Evolutionary conservation across 2,329 filamentous ascomycete species (phyloP).

Genomic region (Sporothrix sp.): DNA sequence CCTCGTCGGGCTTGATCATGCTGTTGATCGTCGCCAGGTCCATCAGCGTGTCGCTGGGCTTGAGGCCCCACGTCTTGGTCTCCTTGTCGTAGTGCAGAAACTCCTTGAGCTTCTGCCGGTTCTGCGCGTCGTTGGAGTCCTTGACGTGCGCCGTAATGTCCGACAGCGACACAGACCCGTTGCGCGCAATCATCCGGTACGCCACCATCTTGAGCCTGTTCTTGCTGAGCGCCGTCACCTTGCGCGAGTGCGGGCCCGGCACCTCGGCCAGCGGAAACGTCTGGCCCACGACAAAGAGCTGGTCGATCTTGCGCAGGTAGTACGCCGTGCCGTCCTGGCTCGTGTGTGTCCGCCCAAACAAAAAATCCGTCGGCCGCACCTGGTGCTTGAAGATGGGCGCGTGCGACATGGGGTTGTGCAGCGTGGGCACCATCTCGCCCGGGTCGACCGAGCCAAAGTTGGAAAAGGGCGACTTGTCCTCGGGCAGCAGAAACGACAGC

Average conservation of each 20-base stretch:
- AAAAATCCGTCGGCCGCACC: conserved; percentile 69
- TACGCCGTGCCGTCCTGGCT: conserved; percentile 68
- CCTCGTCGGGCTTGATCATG: conserved; percentile 92
- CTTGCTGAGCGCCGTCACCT: conserved; percentile 94
- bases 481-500: conserved; percentile 74
- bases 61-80: conserved; percentile 76
- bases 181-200: conserved; percentile 76
- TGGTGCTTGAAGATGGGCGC: conserved; percentile 87
- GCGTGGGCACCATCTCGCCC: conserved; percentile 78
- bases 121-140: conserved; percentile 89
- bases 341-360: conserved; percentile 74
- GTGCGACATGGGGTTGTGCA: conserved; percentile 93
- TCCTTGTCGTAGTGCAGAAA: conserved; percentile 89
- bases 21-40: conserved; percentile 71
- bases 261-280: conserved; percentile 87
- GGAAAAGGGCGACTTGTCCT: conserved; percentile 92
- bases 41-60: conserved; percentile 61
- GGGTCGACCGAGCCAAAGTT: conserved; percentile 89
- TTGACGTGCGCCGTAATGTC: conserved; percentile 88
- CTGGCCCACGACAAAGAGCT: conserved; percentile 85
- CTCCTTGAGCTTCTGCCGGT: conserved; percentile 92
- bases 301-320: conserved; percentile 81
- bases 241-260: conserved; percentile 84
- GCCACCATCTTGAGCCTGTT: conserved; percentile 94
- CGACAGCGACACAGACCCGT: conserved; percentile 61